These are phyloP conservation scores for Xylaria bambusicola DNA, from an alignment of 495 filamentous ascomycete species.

Conservation along the genomic window DNA sequence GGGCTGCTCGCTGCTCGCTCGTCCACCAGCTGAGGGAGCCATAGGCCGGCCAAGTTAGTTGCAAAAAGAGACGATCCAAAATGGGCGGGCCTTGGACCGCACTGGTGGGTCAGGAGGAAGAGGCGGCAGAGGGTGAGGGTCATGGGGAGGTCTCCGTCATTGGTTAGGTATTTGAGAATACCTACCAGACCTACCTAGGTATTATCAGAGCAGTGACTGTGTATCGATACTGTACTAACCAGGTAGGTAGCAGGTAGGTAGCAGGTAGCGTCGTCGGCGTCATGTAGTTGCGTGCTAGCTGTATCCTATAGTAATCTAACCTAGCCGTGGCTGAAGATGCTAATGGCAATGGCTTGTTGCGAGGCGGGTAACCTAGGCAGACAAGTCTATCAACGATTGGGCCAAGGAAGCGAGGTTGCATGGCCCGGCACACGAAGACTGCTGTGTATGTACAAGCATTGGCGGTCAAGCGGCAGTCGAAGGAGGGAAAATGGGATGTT, in stretches of 20 bases:
- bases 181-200: too few relatives aligned
- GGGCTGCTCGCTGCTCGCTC: too few relatives aligned
- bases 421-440: constrained; percentile 19
- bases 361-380: constrained; percentile 10
- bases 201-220: too few relatives aligned
- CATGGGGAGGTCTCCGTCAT: background rate
- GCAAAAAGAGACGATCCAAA: background rate
- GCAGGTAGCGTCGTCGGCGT: too few relatives aligned
- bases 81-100: constrained; percentile 5
- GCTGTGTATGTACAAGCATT: too few relatives aligned
- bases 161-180: too few relatives aligned
- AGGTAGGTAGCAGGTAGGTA: too few relatives aligned
- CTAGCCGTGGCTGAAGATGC: too few relatives aligned
- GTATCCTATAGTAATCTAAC: background rate
- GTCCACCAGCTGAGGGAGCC: constrained; percentile 1
- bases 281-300: background rate
- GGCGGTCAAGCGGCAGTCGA: constrained; percentile 3
- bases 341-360: background rate
- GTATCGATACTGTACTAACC: too few relatives aligned
- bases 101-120: constrained; percentile 9
- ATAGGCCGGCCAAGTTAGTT: background rate
- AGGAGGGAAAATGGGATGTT: too few relatives aligned
- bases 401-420: constrained; percentile 37
- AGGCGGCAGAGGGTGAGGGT: too few relatives aligned
- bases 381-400: constrained; percentile 24